These are phyloP conservation scores for Pleurostoma richardsiae DNA, from an alignment of 2,329 filamentous ascomycete species.

Conservation along the genomic window DNA sequence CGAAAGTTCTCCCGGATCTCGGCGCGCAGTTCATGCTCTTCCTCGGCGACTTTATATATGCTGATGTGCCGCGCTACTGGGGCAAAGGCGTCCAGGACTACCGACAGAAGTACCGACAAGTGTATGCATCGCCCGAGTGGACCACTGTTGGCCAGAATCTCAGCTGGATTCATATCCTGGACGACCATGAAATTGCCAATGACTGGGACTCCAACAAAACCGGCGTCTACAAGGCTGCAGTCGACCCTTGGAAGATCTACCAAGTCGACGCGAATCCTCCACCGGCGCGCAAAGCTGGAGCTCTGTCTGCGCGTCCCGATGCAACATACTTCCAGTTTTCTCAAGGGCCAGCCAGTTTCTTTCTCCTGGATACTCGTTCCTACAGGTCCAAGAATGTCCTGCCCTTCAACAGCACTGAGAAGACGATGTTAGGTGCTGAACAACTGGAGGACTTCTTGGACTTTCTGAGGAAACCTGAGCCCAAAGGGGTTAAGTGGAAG, in stretches of 20 bases:
- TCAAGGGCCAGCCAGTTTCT: slow-evolving; percentile 89
- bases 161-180: slow-evolving; percentile 96
- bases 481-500: slow-evolving; percentile 83
- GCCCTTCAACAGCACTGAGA: slow-evolving; percentile 56
- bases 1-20: slow-evolving; percentile 65
- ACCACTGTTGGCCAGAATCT: slow-evolving; percentile 65
- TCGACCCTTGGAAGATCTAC: slow-evolving; percentile 83
- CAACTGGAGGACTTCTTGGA: slow-evolving; percentile 76
- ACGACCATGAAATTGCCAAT: slow-evolving; percentile 95
- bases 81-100: slow-evolving; percentile 72
- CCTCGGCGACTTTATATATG: slow-evolving; percentile 83
- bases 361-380: slow-evolving; percentile 86
- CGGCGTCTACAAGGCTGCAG: slow-evolving; percentile 72
- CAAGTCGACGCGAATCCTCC: slow-evolving; percentile 84
- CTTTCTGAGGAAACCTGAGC: slow-evolving; percentile 70
- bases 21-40: slow-evolving; percentile 77
- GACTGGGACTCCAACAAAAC: slow-evolving; percentile 85
- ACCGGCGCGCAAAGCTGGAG: slow-evolving; percentile 43
- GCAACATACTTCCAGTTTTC: slow-evolving; percentile 86
- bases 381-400: slow-evolving; percentile 69
- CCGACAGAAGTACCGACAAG: slow-evolving; percentile 84
- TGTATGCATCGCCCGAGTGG: slow-evolving; percentile 97
- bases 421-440: slow-evolving; percentile 80
- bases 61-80: slow-evolving; percentile 80
- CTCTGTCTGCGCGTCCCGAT: slow-evolving; percentile 30